A percentile compares a stretch with the other conserved stretches of the same genome.
Evolutionary conservation across 208 protist genomes (phyloP).

Genomic region (Leptomonas seymouri): DNA sequence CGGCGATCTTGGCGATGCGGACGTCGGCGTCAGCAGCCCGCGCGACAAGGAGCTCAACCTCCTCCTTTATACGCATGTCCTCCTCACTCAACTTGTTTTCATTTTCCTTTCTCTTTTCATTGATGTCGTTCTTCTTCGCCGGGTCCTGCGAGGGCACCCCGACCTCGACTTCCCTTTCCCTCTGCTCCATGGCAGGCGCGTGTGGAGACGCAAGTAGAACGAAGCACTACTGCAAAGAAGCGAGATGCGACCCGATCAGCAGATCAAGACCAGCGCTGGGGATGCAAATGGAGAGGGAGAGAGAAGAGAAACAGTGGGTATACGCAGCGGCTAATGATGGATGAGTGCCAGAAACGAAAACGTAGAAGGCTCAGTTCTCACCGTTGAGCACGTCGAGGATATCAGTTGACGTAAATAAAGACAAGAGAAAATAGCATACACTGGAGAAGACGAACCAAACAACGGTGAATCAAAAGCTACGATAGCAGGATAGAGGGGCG

Average conservation of each 20-base stretch:
- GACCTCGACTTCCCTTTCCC: conserved; percentile 56
- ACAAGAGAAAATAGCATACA: background rate
- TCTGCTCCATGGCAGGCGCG: conserved; percentile 13
- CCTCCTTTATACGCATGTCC: conserved; percentile 94
- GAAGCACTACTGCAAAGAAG: background rate
- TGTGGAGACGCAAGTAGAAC: background rate
- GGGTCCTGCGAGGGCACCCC: conserved; percentile 67
- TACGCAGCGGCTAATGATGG: no score
- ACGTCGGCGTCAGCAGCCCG: conserved; percentile 76
- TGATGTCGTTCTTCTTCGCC: conserved; percentile 39
- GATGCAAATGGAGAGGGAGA: background rate
- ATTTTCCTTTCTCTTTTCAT: conserved; percentile 54
- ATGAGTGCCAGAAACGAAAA: no score
- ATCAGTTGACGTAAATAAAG: background rate
- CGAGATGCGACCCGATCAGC: background rate
- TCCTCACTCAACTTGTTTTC: conserved; percentile 92
- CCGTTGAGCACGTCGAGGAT: background rate
- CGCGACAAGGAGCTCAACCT: conserved; percentile 94
- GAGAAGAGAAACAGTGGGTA: conserved; percentile 9
- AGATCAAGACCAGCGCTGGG: background rate
- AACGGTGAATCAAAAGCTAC: conserved; percentile 3
- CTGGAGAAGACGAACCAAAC: background rate
- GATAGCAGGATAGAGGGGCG: background rate
- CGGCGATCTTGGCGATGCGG: conserved; percentile 79
- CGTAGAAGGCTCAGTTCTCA: background rate